Base-by-base conservation (phyloP, 2,329 filamentous ascomycete genomes). In the Talaromyces sp. region DNA sequence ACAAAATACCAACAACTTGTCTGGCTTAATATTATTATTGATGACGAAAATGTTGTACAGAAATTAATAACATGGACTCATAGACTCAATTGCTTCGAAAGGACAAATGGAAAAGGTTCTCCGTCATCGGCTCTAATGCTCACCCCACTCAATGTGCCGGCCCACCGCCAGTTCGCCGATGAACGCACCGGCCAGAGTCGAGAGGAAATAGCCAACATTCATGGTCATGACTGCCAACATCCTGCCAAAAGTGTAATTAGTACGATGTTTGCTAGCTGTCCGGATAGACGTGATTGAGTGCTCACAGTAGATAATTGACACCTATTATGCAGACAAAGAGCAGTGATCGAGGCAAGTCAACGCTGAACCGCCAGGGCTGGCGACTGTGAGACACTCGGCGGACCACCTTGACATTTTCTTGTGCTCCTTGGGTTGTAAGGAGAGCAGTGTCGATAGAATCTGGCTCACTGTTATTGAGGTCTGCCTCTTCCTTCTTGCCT, bases 161-260 rank as follows among this genome's bases (percentile, higher is more conserved):
- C 92, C 91, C 62, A 94, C 83, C 0, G 85, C 83, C 50, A 97
- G 76, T 72, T 94, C 94, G 26, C 93, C 93, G n/a, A 95, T 71
- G 70, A 97, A 97, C 1, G 89, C 84, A 14, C 88, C 88, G 4
- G 80, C 88, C 11, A 95, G 81, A n/a, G 92, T 83, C 0, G 89
- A 92, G 58, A 91, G 75, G 72, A 93, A 93, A 72, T 94, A 94
- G 12, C 90, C 91, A 17, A 93, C 83, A 67, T 94, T 94, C 79
- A 91, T 85, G 1, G 90, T 92, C 91, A 94, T 96, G 70, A 95
- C 89, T 14, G 89, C 90, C 77, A 96, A 78, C 92, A 96, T 96
- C 62, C 92, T 96, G 57, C 17, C 35, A 38, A n/a, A n/a, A 8
- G 35, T 38, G 35, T 14, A n/a, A 38, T 38, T n/a, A 38, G 35